A percentile compares a stretch with the other conserved stretches of the same genome.
Conservation (phyloP, 176 grass and related monocot species). For the Pontederia crassipes region DNA sequence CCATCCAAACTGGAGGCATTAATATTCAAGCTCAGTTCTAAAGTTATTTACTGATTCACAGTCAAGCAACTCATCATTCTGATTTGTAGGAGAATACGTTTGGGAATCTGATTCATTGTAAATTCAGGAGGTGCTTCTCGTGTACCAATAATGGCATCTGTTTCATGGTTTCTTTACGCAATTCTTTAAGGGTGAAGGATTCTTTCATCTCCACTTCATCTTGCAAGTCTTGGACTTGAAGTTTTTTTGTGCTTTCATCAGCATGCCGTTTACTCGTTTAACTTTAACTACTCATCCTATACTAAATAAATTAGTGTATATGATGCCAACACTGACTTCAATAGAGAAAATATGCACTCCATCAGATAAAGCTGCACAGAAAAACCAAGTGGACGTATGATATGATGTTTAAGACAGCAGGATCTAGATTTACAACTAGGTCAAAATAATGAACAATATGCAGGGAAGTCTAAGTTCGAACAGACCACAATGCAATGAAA, state of each 20-base stretch:
- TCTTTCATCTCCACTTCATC: conserved; percentile 95
- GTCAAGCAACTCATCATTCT: conserved; percentile 24
- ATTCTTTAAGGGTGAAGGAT: conserved; percentile 62
- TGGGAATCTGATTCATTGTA: background rate
- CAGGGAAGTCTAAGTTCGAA: too few relatives aligned
- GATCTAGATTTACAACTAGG: background rate
- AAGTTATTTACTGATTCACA: conserved; percentile 73
- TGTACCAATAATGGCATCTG: conserved; percentile 14
- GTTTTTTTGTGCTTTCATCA: conserved; percentile 62
- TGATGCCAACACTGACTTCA: conserved; percentile 57
- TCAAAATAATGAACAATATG: too few relatives aligned
- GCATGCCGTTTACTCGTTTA: conserved; percentile 40
- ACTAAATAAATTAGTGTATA: conserved; percentile 50
- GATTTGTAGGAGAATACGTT: conserved; percentile 8
- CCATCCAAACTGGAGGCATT: conserved; percentile 36
- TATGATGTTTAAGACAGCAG: conserved; percentile 3
- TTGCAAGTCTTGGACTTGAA: conserved; percentile 93
- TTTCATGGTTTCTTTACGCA: conserved; percentile 23
- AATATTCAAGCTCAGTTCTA: conserved; percentile 78
- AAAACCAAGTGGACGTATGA: conserved; percentile 12
- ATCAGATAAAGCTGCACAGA: conserved; percentile 47
- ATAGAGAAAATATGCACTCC: conserved; percentile 36
- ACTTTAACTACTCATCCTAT: conserved; percentile 65
- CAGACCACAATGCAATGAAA: too few relatives aligned
- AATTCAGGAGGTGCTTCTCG: background rate